These are phyloP conservation scores for Monosporascus sp. DNA, from an alignment of 2,329 filamentous ascomycete genomes.

Conservation along the genomic window DNA sequence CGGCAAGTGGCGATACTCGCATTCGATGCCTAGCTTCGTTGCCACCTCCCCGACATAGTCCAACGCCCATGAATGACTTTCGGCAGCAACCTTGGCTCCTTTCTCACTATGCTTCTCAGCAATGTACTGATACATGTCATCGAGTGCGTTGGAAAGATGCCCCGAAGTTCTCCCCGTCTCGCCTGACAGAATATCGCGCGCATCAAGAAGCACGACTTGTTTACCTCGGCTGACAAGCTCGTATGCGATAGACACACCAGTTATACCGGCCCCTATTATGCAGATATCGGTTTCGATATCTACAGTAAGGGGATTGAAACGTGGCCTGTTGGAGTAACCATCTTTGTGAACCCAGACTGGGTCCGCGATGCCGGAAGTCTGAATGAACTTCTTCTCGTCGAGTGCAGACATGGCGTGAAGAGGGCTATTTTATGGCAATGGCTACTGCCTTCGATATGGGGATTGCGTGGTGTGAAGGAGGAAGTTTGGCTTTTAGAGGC, in stretches of 20 bases:
- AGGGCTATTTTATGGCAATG: too few relatives aligned
- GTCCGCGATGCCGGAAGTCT: constrained; percentile 44
- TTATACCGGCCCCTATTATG: constrained; percentile 47
- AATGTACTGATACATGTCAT: constrained; percentile 47
- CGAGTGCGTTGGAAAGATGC: constrained; percentile 48
- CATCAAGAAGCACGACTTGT: constrained; percentile 47
- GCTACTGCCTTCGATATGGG: too few relatives aligned
- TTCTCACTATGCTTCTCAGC: constrained; percentile 45
- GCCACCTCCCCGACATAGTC: constrained; percentile 45
- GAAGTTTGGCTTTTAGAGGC: too few relatives aligned
- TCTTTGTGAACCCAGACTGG: constrained; percentile 48
- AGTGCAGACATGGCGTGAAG: background rate
- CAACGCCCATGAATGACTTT: constrained; percentile 50
- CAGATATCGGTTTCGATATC: constrained; percentile 43
- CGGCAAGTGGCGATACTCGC: constrained; percentile 47
- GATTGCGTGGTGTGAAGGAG: too few relatives aligned
- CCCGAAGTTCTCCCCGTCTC: constrained; percentile 50
- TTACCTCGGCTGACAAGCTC: constrained; percentile 46
- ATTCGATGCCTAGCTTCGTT: constrained; percentile 44
- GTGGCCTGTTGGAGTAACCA: constrained; percentile 37
- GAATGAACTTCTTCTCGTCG: constrained; percentile 15
- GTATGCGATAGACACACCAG: constrained; percentile 46
- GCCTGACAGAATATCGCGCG: constrained; percentile 47
- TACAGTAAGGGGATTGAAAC: constrained; percentile 34
- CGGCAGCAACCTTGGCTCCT: constrained; percentile 42